Percentiles rank a stretch among this genome's conserved stretches.
These are phyloP conservation scores for Myxozyma neglecta DNA, from an alignment of 805 yeast genomes.

Conservation along the genomic window DNA sequence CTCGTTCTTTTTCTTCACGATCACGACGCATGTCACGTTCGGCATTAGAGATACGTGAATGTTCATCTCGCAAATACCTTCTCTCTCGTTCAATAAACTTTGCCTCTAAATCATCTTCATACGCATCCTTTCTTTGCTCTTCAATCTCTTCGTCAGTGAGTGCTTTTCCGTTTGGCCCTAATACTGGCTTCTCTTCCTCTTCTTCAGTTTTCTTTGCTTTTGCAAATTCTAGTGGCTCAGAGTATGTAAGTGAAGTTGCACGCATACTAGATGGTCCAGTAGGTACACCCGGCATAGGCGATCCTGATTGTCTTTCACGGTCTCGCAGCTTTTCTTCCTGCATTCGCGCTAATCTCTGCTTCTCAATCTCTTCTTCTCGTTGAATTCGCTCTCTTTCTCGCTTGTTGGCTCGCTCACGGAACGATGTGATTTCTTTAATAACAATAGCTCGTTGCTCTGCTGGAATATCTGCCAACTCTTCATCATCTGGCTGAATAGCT, in stretches of 20 bases:
- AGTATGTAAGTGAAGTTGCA: constrained; percentile 1
- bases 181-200: constrained; percentile 2
- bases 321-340: constrained; percentile 16
- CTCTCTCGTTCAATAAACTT: constrained; percentile 29
- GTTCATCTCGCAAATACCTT: constrained; percentile 27
- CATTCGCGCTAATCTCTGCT: constrained; percentile 14
- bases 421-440: constrained; percentile 26
- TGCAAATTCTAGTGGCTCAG: constrained; percentile 20
- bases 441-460: constrained; percentile 29
- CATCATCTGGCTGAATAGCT: constrained; percentile 19
- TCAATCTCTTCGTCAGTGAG: constrained; percentile 28
- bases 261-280: constrained; percentile 4
- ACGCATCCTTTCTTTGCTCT: constrained; percentile 18
- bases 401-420: constrained; percentile 30
- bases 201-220: constrained; percentile 5
- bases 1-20: constrained; percentile 22
- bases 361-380: constrained; percentile 27
- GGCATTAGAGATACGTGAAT: constrained; percentile 19
- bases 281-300: constrained; percentile 8
- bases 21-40: constrained; percentile 31
- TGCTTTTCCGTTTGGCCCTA: constrained; percentile 15
- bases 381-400: constrained; percentile 29
- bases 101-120: constrained; percentile 26
- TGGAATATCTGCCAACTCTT: constrained; percentile 31
- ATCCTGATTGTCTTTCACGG: not conserved